Base-by-base conservation (phyloP, 2,329 filamentous ascomycete species). In the Blastomyces percursus region DNA sequence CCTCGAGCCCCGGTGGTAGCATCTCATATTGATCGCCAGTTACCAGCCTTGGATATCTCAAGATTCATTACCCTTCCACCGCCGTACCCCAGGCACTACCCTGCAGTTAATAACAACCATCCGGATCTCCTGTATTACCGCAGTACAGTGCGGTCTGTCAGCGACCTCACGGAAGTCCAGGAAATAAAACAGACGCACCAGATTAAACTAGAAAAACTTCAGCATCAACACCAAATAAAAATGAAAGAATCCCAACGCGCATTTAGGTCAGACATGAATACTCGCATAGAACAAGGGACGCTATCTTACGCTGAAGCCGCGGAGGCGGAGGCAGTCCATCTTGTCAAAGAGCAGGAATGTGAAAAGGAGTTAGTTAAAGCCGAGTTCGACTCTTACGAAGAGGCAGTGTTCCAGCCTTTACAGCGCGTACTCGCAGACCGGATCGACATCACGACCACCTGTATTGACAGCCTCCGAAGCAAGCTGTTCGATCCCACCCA, bases 31-130 rank as follows among this genome's bases (percentile, higher is more conserved):
- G 64, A 64, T 27, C 64, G 65, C 14, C 79, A 82, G 76, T 81
- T 69, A 32, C 76, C 75, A 27, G 85, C 85, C 63, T 77, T 97
- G 3, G 93, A 99, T 70, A 88, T 97, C 32, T 97, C 94, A 3
- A 84, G 94, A 35, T 84, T 99, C 1, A 89, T 99, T 4, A 96
- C 94, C 0, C 80, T 99, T 38, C 94, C 94, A 9, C 94, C 94
- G 1, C 90, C 94, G 1, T 97, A 96, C 73, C 94, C 94, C 1
- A 87, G 93, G 8, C 93, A 97, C 71, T 89, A 97, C 69, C 94
- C 94, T 9, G 94, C 94, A 0, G 90, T 97, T 19, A 96, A 96
- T 73, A 99, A 97, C 71, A 95, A 85, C 68, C 94, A 99, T 71
- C 94, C 94, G 0, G 88, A 95, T 66, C 82, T 99, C n/a, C 83